Base-by-base conservation (phyloP, 2,329 filamentous ascomycete species). In the Cladosporium sp. region DNA sequence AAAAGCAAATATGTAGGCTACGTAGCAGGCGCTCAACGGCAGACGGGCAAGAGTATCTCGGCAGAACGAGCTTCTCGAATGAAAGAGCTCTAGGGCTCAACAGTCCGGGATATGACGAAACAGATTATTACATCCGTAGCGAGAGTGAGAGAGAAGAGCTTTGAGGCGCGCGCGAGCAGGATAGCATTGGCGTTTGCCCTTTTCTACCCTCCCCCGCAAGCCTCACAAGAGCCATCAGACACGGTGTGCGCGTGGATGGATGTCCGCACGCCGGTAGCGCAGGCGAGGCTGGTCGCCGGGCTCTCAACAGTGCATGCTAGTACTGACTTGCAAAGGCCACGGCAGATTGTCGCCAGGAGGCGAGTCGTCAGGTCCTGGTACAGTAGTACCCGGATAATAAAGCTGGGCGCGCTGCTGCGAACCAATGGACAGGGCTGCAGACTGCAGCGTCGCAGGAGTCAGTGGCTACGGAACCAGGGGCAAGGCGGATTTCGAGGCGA, bases 51-150 rank as follows among this genome's bases (percentile, higher is more conserved):
- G 33, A n/a, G n/a, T 29, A 14, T 21, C 18, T 53, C 60, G 60
- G 60, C 60, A 62, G 60, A 62, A 62, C 49, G 40, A 31, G 52
- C 52, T 62, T 62, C 60, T 62, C 60, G 60, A 62, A 62, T 23
- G 21, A 49, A 29, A 16, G 29, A 55, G 40, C n/a, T n/a, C 40
- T 46, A 23, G n/a, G n/a, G 7, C 21, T 53, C 60, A 53, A 31
- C 33, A n/a, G 44, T 55, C 10, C 60, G 60, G 60, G 18, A 53
- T 35, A 29, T n/a, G 14, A 52, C 18, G 23, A 55, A 55, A 33
- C 52, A 12, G 5, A 21, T 29, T 33, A 29, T 29, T 33, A 29
- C 10, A 55, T 8, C 52, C 5, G 29, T 26, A 26, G 23, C 23
- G 23, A 26, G 23, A 26, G 23, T 26, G 23, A 26, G 23, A 26